Percentiles rank a stretch among this genome's conserved stretches.
Conservation (phyloP, 2,329 filamentous ascomycete genomes). For the Magnaporthales sp. region DNA sequence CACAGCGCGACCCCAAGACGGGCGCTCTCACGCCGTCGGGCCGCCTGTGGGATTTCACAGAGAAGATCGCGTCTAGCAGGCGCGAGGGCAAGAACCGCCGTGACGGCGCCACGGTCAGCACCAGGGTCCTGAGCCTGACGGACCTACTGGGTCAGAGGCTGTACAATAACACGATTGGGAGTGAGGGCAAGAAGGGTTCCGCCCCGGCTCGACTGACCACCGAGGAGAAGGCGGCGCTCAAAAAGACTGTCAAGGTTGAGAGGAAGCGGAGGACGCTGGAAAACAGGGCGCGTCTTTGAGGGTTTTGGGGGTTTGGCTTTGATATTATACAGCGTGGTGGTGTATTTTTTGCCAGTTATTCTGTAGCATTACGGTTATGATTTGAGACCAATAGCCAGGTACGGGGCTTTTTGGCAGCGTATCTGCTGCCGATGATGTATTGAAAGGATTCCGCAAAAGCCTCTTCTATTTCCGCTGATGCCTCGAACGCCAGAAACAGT, state of each 20-base stretch:
- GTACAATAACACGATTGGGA: conserved; percentile 48
- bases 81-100: conserved; percentile 92
- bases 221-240: conserved; percentile 39
- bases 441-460: not conserved
- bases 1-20: conserved; percentile 52
- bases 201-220: conserved; percentile 33
- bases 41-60: conserved; percentile 83
- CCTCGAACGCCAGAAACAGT: not conserved
- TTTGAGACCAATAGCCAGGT: not conserved
- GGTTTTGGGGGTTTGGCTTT: not conserved
- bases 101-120: conserved; percentile 85
- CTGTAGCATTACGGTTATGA: not conserved
- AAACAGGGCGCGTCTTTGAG: conserved; percentile 39
- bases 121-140: conserved; percentile 67
- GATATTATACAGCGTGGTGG: not conserved
- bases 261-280: conserved; percentile 40
- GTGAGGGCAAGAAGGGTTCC: conserved; percentile 23
- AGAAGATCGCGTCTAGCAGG: conserved; percentile 72
- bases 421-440: not conserved
- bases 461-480: not conserved
- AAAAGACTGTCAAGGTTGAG: conserved; percentile 34
- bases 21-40: conserved; percentile 60
- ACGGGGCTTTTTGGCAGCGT: not conserved
- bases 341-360: not conserved
- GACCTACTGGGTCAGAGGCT: conserved; percentile 64